Conservation (phyloP, 495 filamentous ascomycete genomes). For the Astrocystis sublimbata region DNA sequence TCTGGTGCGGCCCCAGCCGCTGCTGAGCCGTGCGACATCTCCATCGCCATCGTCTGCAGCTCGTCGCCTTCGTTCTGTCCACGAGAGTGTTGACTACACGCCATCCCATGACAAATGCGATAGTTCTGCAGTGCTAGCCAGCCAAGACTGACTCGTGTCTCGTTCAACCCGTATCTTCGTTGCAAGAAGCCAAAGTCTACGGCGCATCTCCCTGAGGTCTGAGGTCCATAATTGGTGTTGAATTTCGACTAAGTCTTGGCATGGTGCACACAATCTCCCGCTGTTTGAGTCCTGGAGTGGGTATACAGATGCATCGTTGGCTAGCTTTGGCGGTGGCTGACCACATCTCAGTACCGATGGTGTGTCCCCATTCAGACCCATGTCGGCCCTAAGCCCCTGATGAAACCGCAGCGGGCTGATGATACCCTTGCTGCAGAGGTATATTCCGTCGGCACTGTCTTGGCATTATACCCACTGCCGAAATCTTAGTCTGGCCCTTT, state of each 20-base stretch:
- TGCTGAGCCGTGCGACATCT: neutral
- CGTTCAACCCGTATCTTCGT: neutral
- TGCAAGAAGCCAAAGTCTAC: conserved; percentile 4
- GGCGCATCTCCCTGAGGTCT: conserved; percentile 3
- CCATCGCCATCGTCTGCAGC: neutral
- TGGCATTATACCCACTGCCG: conserved; percentile 9
- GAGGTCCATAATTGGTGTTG: conserved; percentile 8
- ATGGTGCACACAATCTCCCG: conserved; percentile 16
- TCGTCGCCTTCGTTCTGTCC: neutral
- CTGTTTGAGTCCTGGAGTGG: conserved; percentile 10
- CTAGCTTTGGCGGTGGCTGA: conserved; percentile 8
- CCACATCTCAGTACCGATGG: conserved; percentile 18
- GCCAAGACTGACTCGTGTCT: neutral
- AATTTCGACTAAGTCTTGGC: conserved; percentile 18
- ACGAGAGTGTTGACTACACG: neutral
- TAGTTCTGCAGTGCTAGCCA: neutral
- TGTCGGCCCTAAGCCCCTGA: conserved; percentile 29
- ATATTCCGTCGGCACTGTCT: conserved; percentile 31
- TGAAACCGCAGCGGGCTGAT: conserved; percentile 36
- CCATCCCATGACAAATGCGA: neutral
- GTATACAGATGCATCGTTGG: neutral
- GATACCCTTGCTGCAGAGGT: conserved; percentile 38
- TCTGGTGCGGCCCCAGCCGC: conserved; percentile 1
- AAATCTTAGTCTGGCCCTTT: conserved; percentile 6
- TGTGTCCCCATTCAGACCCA: conserved; percentile 23